phyloP scores from a whole-genome alignment of 1,139 yeast genomes.

The Debaryomycetaceae sp. region DNA sequence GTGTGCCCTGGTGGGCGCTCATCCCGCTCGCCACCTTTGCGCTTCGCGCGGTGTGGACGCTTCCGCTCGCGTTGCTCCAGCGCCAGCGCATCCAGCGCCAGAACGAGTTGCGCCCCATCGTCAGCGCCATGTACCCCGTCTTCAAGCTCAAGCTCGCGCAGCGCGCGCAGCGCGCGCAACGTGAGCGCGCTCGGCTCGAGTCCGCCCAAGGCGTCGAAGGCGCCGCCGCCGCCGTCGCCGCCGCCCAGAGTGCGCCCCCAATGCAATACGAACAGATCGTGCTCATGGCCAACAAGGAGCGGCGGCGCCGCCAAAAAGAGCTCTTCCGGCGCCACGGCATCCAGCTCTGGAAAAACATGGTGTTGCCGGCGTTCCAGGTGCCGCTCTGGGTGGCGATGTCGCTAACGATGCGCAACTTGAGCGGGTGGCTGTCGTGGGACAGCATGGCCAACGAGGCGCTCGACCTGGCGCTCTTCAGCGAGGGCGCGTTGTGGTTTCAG shows the following conservation, averaged over 20 bases:
- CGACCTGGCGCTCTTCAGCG: constrained; percentile 50
- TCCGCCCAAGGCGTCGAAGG: constrained; percentile 16
- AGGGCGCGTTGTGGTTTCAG: constrained; percentile 56
- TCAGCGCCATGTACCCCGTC: constrained; percentile 74
- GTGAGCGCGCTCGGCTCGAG: constrained; percentile 9
- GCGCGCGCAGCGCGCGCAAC: constrained; percentile 37
- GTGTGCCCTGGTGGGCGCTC: constrained; percentile 79
- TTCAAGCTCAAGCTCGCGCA: constrained; percentile 67
- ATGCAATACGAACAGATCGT: constrained; percentile 75
- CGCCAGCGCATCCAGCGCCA: constrained; percentile 68
- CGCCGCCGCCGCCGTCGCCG: constrained; percentile 13
- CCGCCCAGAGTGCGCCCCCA: constrained; percentile 12
- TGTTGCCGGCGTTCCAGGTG: constrained; percentile 73
- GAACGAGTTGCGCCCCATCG: constrained; percentile 61
- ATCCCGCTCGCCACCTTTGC: constrained; percentile 72
- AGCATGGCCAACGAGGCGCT: constrained; percentile 43
- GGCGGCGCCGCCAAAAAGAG: constrained; percentile 64
- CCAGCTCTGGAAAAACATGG: constrained; percentile 74
- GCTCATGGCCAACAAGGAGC: constrained; percentile 70
- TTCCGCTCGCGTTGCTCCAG: constrained; percentile 75
- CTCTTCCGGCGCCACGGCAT: constrained; percentile 64
- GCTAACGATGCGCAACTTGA: constrained; percentile 66
- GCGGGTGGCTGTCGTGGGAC: constrained; percentile 65
- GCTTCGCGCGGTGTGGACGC: constrained; percentile 60
- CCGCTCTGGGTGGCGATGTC: constrained; percentile 88